Percentiles rank a stretch among this genome's conserved stretches.
Evolutionary conservation across 1,284 basidiomycete species (phyloP).

Genomic region (Fomes fomentarius): DNA sequence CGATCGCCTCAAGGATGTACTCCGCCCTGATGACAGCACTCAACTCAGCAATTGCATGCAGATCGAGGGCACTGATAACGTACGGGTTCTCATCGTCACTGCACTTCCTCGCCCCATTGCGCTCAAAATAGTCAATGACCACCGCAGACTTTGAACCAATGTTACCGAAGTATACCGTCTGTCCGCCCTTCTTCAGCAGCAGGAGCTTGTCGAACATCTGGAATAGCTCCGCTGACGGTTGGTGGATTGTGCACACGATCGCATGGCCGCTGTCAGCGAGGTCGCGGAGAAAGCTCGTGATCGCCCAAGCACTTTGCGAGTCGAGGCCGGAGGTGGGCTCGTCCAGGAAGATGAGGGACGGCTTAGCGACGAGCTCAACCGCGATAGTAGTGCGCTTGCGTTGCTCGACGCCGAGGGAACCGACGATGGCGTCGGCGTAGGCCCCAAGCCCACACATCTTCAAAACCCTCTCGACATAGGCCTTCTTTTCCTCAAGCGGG

Average conservation of each 20-base stretch:
- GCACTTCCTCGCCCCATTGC: constrained; percentile 65
- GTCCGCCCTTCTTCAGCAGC: constrained; percentile 66
- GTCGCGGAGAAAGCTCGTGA: constrained; percentile 83
- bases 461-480: constrained; percentile 79
- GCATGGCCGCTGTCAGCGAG: constrained; percentile 88
- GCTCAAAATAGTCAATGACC: constrained; percentile 72
- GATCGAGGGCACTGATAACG: too few species aligned
- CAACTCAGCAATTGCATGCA: too few species aligned
- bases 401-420: constrained; percentile 72
- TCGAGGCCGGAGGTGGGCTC: constrained; percentile 61
- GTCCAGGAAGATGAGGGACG: constrained; percentile 76
- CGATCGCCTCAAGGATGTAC: constrained; percentile 44
- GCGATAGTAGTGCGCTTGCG: constrained; percentile 89
- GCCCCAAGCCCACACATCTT: constrained; percentile 71
- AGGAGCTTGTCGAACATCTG: constrained; percentile 80
- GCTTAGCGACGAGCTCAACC: constrained; percentile 86
- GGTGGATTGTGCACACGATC: constrained; percentile 79
- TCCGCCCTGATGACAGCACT: too few species aligned
- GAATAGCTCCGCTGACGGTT: constrained; percentile 69
- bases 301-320: constrained; percentile 83
- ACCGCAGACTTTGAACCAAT: constrained; percentile 68
- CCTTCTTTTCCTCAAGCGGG: constrained; percentile 78
- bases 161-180: constrained; percentile 81
- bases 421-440: constrained; percentile 64
- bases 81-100: constrained; percentile 56